A percentile compares a stretch with the other conserved stretches of the same genome.
Evolutionary conservation across 345 rosid species (phyloP).

Genomic region (Boechera retrofracta): DNA sequence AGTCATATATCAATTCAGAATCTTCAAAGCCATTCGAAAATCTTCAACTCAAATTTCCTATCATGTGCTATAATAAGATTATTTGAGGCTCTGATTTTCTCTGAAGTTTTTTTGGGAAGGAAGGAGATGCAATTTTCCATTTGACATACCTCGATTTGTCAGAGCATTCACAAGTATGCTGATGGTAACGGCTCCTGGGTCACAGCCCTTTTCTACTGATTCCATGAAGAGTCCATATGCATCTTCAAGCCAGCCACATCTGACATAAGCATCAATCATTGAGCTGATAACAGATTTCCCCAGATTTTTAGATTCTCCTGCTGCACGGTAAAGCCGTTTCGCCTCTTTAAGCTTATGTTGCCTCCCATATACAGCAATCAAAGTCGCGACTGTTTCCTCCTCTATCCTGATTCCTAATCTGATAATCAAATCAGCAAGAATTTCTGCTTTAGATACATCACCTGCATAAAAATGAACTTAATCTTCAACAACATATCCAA

Average conservation of each 20-base stretch:
- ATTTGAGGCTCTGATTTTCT: constrained; percentile 10
- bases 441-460: constrained; percentile 55
- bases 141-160: constrained; percentile 64
- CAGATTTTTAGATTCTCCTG: constrained; percentile 48
- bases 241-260: constrained; percentile 64
- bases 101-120: neutral
- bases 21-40: neutral
- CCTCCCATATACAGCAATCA: constrained; percentile 64
- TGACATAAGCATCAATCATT: constrained; percentile 70
- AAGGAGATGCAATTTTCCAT: constrained; percentile 4
- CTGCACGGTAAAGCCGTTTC: constrained; percentile 55
- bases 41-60: neutral
- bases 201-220: constrained; percentile 49
- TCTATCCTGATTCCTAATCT: constrained; percentile 55
- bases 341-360: constrained; percentile 61
- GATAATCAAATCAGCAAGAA: constrained; percentile 49
- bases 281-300: constrained; percentile 57
- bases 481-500: constrained; percentile 16
- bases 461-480: constrained; percentile 49
- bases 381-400: constrained; percentile 58
- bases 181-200: constrained; percentile 61
- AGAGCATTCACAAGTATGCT: constrained; percentile 75
- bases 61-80: constrained; percentile 17
- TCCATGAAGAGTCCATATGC: constrained; percentile 65
- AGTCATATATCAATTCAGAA: neutral